These are phyloP conservation scores for Hypoxylon sp. DNA, from an alignment of 2,329 filamentous ascomycete species.

Conservation along the genomic window DNA sequence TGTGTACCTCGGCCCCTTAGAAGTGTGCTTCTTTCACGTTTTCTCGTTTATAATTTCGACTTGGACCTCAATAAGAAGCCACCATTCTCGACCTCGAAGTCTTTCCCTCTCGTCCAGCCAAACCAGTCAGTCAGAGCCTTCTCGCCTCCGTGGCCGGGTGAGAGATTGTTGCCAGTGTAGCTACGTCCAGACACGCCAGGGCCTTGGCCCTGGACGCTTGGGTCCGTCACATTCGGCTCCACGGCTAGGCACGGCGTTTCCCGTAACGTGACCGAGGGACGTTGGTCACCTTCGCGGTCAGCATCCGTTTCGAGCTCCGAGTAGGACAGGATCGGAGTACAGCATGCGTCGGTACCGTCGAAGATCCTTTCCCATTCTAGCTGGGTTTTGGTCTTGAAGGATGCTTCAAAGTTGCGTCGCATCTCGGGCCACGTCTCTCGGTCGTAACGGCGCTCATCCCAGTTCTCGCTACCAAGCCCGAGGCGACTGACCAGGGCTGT, in stretches of 20 bases:
- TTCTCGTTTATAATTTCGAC: slow-evolving; percentile 51
- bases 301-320: slow-evolving; percentile 48
- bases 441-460: slow-evolving; percentile 65
- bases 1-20: not conserved
- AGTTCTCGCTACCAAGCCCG: slow-evolving; percentile 60
- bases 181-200: slow-evolving; percentile 70
- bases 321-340: slow-evolving; percentile 84
- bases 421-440: slow-evolving; percentile 73
- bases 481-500: slow-evolving; percentile 71
- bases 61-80: slow-evolving; percentile 63
- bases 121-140: slow-evolving; percentile 74
- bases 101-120: slow-evolving; percentile 75
- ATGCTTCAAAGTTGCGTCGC: slow-evolving; percentile 63
- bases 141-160: slow-evolving; percentile 76
- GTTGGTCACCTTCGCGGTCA: slow-evolving; percentile 70
- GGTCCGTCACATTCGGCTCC: slow-evolving; percentile 52
- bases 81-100: slow-evolving; percentile 73
- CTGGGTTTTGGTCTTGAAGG: slow-evolving; percentile 75
- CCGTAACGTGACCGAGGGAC: slow-evolving; percentile 73
- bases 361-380: slow-evolving; percentile 86
- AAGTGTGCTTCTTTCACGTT: not conserved
- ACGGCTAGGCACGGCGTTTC: slow-evolving; percentile 74
- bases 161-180: slow-evolving; percentile 68
- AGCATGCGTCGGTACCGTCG: slow-evolving; percentile 90
- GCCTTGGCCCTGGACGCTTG: slow-evolving; percentile 66